phyloP scores from a whole-genome alignment of 2,329 filamentous ascomycete species.

The Alternaria triticina region DNA sequence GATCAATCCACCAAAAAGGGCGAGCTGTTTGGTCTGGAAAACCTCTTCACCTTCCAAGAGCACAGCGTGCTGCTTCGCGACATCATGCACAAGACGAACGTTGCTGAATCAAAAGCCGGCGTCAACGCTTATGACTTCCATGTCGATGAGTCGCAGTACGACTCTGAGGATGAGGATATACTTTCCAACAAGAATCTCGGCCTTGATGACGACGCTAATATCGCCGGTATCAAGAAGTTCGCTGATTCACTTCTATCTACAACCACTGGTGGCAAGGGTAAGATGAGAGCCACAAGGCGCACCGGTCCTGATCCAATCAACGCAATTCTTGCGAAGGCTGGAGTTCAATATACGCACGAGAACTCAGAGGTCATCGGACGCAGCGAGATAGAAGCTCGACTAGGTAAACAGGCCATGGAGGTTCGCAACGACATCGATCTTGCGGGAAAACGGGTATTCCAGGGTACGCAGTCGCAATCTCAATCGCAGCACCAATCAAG shows the following conservation, averaged over 20 bases:
- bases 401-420: conserved; percentile 78
- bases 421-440: conserved; percentile 59
- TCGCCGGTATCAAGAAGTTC: conserved; percentile 67
- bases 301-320: conserved; percentile 74
- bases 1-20: conserved; percentile 82
- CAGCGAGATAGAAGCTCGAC: conserved; percentile 85
- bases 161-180: conserved; percentile 36
- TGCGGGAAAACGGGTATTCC: conserved; percentile 65
- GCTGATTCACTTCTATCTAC: conserved; percentile 39
- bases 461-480: conserved; percentile 51
- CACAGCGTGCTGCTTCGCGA: conserved; percentile 85
- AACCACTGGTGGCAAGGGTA: conserved; percentile 28
- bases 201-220: conserved; percentile 35
- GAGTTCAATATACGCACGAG: conserved; percentile 94
- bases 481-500: conserved; percentile 11
- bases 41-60: conserved; percentile 82
- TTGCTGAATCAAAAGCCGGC: conserved; percentile 88
- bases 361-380: conserved; percentile 95
- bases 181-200: conserved; percentile 36
- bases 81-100: conserved; percentile 97
- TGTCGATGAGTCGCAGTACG: conserved; percentile 37
- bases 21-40: conserved; percentile 89
- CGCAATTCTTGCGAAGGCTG: conserved; percentile 85
- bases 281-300: conserved; percentile 51
- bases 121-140: conserved; percentile 81